These are phyloP conservation scores for Bipolaris victoriae DNA, from an alignment of 2,329 filamentous ascomycete species.

Conservation along the genomic window DNA sequence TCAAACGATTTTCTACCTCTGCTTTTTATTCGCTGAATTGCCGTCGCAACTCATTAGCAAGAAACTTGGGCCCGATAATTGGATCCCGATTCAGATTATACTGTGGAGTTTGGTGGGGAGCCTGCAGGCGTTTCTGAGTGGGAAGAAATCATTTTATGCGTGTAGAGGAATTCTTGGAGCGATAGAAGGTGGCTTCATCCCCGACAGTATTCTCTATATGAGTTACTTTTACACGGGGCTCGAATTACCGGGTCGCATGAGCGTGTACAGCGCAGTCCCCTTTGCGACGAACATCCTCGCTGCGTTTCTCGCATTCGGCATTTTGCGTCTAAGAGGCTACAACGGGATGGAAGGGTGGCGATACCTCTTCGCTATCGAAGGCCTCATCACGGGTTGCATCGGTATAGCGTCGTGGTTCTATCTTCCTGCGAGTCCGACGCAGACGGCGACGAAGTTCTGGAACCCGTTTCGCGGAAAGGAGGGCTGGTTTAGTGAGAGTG, in stretches of 20 bases:
- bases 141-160: conserved; percentile 53
- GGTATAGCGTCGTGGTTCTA: conserved; percentile 48
- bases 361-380: conserved; percentile 60
- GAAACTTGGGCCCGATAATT: conserved; percentile 54
- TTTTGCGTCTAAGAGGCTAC: conserved; percentile 57
- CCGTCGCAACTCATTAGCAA: conserved; percentile 57
- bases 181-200: conserved; percentile 62
- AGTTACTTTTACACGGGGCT: conserved; percentile 77
- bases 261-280: conserved; percentile 74
- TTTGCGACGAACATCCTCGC: conserved; percentile 59
- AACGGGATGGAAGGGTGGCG: conserved; percentile 62
- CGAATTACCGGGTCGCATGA: conserved; percentile 71
- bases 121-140: conserved; percentile 73
- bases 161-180: conserved; percentile 53
- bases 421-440: conserved; percentile 62
- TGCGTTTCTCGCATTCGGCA: conserved; percentile 63
- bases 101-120: conserved; percentile 59
- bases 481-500: conserved; percentile 70
- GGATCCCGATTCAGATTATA: conserved; percentile 52
- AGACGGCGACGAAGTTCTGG: conserved; percentile 60
- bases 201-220: conserved; percentile 69
- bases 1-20: conserved; percentile 71
- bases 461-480: conserved; percentile 62
- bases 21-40: conserved; percentile 69
- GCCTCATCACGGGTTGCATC: conserved; percentile 46